Evolutionary conservation across 2,329 filamentous ascomycete species (phyloP), one percentile per base, ranked within the genome.

Genomic region (Nigrospora sphaerica): DNA sequence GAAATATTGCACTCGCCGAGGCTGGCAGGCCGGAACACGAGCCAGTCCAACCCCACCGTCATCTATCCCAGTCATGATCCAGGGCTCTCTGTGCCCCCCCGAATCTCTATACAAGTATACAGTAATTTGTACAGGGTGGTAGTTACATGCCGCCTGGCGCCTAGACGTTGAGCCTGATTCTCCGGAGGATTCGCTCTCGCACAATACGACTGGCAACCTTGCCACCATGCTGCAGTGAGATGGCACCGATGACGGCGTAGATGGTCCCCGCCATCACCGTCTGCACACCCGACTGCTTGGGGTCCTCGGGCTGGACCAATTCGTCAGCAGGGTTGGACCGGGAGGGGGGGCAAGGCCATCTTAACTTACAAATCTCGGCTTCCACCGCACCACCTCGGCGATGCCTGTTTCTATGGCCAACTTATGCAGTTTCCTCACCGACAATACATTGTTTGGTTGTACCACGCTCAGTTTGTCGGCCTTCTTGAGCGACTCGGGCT

Each of bases 171-270:
- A 6, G 17, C 31, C 49, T 49, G 23, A 74, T 36, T 49, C 57
- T 65, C 53, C 65, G 71, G 58, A 95, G 67, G 64, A 95, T 84
- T 65, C 83, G 82, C 56, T 95, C 86, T 61, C 82, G 80, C 40
- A 88, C 82, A 45, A 95, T 68, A 63, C 80, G 77, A 53, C 83
- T 85, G 48, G 92, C 90, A 46, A 86, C 78, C 39, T 84, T 82
- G 34, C 85, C 86, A 40, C 93, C 93, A 55, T 86, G 83, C 65
- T 96, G 89, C 59, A 98, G 71, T n/a, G 89, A 84, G 45, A 98
- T 68, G 12, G 93, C 93, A 18, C 93, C 93, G 39, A 97, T 71
- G 46, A 98, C 85, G 39, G 91, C 88, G 62, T 90, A 88, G 46
- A 98, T 59, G 4, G 88, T 81, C 51, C 89, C 83, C 42, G 85